These are phyloP conservation scores for Kitagawia praeruptora DNA, from an alignment of 129 eudicot genomes.

Conservation along the genomic window DNA sequence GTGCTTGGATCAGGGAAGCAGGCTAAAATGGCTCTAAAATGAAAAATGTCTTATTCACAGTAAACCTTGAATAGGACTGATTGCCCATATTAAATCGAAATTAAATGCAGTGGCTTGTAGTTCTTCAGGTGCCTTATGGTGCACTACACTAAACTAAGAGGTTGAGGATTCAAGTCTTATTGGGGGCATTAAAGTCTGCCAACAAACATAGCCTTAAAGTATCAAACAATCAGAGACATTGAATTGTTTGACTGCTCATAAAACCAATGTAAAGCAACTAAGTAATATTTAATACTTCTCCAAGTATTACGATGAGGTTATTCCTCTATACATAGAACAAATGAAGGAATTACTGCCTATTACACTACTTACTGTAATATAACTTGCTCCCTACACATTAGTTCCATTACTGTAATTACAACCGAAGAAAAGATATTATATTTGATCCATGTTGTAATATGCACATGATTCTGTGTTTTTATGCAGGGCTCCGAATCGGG, in stretches of 20 bases:
- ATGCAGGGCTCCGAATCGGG: constrained; percentile 94
- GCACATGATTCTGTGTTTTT: constrained; percentile 1
- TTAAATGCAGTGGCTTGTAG: too few relatives aligned
- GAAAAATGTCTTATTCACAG: neutral
- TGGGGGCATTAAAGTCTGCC: too few relatives aligned
- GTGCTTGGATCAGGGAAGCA: too few relatives aligned
- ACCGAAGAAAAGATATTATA: too few relatives aligned
- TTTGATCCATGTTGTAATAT: too few relatives aligned
- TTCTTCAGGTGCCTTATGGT: neutral
- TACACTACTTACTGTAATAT: neutral
- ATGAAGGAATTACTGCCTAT: neutral
- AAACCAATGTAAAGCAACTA: too few relatives aligned
- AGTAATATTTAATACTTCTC: neutral
- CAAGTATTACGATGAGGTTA: neutral
- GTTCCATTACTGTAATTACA: neutral
- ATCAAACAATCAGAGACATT: too few relatives aligned
- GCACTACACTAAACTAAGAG: too few relatives aligned
- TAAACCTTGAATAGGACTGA: neutral
- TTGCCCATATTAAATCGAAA: neutral
- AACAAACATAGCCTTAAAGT: too few relatives aligned
- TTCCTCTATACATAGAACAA: neutral
- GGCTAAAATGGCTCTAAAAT: too few relatives aligned
- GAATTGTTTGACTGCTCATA: too few relatives aligned
- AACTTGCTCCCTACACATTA: neutral
- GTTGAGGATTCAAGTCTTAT: too few relatives aligned